phyloP scores from a whole-genome alignment of 2,329 filamentous ascomycete genomes.

The Plectosphaerella plurivora region DNA sequence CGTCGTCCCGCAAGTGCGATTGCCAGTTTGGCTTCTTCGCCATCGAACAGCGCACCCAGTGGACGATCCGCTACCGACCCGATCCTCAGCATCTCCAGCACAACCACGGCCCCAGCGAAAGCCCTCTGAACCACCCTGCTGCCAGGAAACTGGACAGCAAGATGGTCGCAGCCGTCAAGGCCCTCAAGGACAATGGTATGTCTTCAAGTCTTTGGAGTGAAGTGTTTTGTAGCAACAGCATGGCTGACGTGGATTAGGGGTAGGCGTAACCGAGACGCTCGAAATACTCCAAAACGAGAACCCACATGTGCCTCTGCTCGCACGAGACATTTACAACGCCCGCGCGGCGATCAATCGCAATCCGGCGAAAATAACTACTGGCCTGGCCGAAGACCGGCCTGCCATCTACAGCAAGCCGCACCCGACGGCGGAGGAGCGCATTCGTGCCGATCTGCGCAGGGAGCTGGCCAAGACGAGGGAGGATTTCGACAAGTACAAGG shows the following conservation, averaged over 20 bases:
- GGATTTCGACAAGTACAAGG: conserved; percentile 49
- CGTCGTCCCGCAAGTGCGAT: conserved; percentile 64
- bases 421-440: conserved; percentile 59
- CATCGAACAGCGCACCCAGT: conserved; percentile 63
- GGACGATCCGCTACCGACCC: conserved; percentile 62
- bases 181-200: conserved; percentile 62
- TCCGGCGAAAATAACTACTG: conserved; percentile 55
- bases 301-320: conserved; percentile 58
- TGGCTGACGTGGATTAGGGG: conserved; percentile 43
- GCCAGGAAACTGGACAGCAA: conserved; percentile 63
- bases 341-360: conserved; percentile 64
- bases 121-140: conserved; percentile 61
- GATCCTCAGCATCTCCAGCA: conserved; percentile 53
- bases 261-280: conserved; percentile 62
- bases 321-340: conserved; percentile 64
- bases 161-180: conserved; percentile 64
- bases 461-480: conserved; percentile 56
- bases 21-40: conserved; percentile 68
- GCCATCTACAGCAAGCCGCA: conserved; percentile 64
- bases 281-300: conserved; percentile 62
- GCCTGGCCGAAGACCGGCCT: conserved; percentile 55
- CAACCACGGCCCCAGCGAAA: conserved; percentile 64
- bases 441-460: conserved; percentile 55
- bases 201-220: conserved; percentile 13
- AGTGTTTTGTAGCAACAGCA: background rate